Evolutionary conservation across 371 early-diverging fungal species (phyloP), one percentile per base, ranked within the genome.

Genomic region (Mucor racemosus): DNA sequence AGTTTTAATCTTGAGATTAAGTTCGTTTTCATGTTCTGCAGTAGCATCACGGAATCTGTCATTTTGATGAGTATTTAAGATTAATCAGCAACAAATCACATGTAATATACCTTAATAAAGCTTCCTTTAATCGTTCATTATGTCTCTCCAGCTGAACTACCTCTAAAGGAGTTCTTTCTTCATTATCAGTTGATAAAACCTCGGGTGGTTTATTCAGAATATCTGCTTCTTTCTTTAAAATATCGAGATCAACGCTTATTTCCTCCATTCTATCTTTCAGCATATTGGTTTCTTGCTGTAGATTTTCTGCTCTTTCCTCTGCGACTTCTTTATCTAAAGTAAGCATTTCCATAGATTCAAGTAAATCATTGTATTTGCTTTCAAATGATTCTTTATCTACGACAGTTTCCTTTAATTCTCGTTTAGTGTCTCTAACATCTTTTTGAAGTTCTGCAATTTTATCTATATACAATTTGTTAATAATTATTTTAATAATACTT

Each of bases 291-390:
- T 96, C 95, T 57, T 89, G 89, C 64, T 90, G 86, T 61, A 94
- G 62, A 15, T 86, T 79, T 57, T 96, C 96, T 11, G 92, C 91
- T 50, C 84, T 82, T 69, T 96, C 96, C 64, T 96, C 96, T 1
- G 95, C 96, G 78, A 95, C 88, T 79, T 97, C 96, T 75, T 93
- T 93, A 77, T 97, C 97, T 36, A 97, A 71, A 0, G 94, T 84
- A 68, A 93, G 84, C 81, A 94, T 88, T 74, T 97, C 98, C 72
- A 96, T 76, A 5, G 86, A 79, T 38, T 95, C 96, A 31, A 84
- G 68, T 21, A 86, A 72, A 50, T 96, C 96, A 40, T 83, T 82
- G 62, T 90, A 84, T 73, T 89, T 88, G 10, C 67, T 66, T 68
- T 95, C 94, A 36, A 85, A 69, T 4, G 68, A 69, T 50, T 92